These are phyloP conservation scores for Rhododendron ferrugineum DNA, from an alignment of 148 eudicot species.

Conservation along the genomic window DNA sequence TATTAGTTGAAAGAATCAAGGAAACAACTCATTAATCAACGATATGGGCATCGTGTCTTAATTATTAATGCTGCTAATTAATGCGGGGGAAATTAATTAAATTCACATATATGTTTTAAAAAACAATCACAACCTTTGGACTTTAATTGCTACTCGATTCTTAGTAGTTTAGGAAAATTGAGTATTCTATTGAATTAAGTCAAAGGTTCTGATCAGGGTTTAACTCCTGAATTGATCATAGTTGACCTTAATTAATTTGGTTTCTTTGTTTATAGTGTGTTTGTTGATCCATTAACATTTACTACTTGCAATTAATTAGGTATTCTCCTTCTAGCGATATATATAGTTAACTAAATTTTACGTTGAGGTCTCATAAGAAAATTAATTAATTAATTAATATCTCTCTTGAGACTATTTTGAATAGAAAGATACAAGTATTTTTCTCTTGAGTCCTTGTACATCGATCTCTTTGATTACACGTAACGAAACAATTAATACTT, in stretches of 20 bases:
- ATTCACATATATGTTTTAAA: neutral
- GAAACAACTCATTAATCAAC: neutral
- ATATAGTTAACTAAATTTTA: neutral
- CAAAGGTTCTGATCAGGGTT: constrained; percentile 10
- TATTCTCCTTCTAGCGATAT: neutral
- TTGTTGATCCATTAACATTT: neutral
- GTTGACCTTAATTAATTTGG: neutral
- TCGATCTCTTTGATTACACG: too few species aligned
- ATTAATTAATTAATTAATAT: too few species aligned
- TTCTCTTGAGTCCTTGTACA: too few species aligned
- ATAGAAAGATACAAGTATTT: too few species aligned
- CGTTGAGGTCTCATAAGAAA: neutral
- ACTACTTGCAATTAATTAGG: neutral
- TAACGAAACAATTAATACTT: too few species aligned
- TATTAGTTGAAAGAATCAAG: neutral
- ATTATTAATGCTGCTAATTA: neutral
- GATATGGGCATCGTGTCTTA: neutral
- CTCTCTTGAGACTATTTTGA: too few species aligned
- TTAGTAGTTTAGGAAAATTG: constrained; percentile 5
- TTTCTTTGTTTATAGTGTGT: neutral
- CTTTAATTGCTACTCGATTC: constrained; percentile 15
- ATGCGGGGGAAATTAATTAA: neutral
- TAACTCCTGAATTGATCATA: neutral
- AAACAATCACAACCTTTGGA: neutral
- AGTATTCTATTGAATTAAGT: constrained; percentile 12